Evolutionary conservation across 177 flowering plant genomes (phyloP).

Genomic region (Vitis hybrid): DNA sequence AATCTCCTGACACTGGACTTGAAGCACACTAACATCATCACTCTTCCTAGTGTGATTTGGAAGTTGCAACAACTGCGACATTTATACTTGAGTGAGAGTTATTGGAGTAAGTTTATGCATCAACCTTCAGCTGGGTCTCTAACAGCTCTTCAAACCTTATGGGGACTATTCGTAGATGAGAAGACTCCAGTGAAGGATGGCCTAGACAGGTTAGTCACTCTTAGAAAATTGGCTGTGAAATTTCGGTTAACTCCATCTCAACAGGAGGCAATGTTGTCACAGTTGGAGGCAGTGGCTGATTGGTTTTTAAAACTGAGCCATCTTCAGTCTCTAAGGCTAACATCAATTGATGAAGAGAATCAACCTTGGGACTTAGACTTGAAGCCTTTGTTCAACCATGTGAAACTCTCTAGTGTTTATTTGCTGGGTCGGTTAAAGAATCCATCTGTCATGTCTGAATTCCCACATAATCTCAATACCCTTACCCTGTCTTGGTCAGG

Average conservation of each 20-base stretch:
- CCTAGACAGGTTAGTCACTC: background rate
- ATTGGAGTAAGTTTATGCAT: background rate
- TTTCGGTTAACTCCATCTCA: background rate
- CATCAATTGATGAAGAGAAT: background rate
- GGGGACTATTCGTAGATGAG: conserved; percentile 9
- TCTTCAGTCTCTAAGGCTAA: conserved; percentile 1
- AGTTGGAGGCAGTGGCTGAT: background rate
- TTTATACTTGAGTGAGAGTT: conserved; percentile 12
- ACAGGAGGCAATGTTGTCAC: background rate
- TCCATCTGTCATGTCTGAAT: too few relatives aligned
- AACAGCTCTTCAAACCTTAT: background rate
- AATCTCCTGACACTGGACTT: conserved; percentile 19
- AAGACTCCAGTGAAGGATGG: background rate
- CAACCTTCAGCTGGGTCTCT: background rate
- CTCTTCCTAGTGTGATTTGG: conserved; percentile 21
- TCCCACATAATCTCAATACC: too few relatives aligned
- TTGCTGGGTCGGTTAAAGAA: too few relatives aligned
- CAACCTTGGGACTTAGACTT: too few relatives aligned
- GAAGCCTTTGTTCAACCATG: too few relatives aligned
- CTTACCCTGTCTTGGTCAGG: too few relatives aligned
- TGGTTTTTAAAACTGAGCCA: background rate
- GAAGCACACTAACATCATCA: conserved; percentile 19
- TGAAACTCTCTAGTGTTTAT: too few relatives aligned
- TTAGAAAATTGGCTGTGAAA: conserved; percentile 7
- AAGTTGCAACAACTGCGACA: conserved; percentile 14